Evolutionary conservation across 768 basidiomycete species (phyloP).

Genomic region (Hydnomerulius pinastri): DNA sequence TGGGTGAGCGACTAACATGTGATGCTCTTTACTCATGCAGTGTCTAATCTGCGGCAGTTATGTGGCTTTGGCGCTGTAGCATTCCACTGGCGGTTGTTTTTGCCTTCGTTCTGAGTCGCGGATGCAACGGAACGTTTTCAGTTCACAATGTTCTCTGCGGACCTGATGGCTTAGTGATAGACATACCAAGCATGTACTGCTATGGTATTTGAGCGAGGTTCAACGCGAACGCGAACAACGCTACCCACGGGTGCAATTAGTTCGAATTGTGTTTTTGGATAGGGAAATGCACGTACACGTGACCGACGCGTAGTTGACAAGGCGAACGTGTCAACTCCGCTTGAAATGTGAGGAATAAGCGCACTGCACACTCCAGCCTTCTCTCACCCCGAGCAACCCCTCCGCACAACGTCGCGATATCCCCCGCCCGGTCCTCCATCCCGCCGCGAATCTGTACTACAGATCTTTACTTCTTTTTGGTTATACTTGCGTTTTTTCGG

Average conservation of each 20-base stretch:
- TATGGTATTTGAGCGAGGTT: too few species aligned
- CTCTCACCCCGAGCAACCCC: constrained; percentile 22
- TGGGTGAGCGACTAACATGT: constrained; percentile 47
- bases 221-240: too few species aligned
- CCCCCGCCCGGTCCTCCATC: constrained; percentile 11
- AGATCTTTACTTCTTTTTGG: constrained; percentile 1
- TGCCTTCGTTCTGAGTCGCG: not conserved
- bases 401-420: constrained; percentile 26
- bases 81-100: constrained; percentile 1
- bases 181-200: not conserved
- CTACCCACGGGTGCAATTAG: not conserved
- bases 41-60: constrained; percentile 42
- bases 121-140: not conserved
- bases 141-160: too few species aligned
- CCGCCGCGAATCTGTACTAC: constrained; percentile 1
- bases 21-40: not conserved
- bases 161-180: not conserved
- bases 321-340: constrained; percentile 45
- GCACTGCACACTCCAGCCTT: constrained; percentile 11
- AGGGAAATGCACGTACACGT: too few species aligned
- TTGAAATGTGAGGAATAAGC: constrained; percentile 39
- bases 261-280: constrained; percentile 4
- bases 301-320: constrained; percentile 37
- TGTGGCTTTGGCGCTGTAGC: constrained; percentile 51
- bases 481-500: not conserved